These are phyloP conservation scores for Ormosia semicastrata DNA, from an alignment of 306 rosid genomes.

Conservation along the genomic window DNA sequence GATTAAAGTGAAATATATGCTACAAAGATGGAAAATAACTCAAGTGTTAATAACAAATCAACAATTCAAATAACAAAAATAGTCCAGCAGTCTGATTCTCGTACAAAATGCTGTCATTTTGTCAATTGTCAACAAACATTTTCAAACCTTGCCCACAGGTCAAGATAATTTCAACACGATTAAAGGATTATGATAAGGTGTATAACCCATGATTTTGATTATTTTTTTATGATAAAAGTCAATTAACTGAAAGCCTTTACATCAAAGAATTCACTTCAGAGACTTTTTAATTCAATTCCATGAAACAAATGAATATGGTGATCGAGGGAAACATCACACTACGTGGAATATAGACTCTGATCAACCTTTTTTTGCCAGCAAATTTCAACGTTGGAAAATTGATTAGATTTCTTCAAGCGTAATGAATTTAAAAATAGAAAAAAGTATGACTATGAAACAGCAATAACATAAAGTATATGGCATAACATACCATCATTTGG, in stretches of 20 bases:
- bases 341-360: neutral
- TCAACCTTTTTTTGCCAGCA: neutral
- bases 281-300: neutral
- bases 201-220: neutral
- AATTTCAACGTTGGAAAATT: slow-evolving; percentile 9
- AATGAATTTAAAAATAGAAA: slow-evolving; percentile 1
- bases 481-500: slow-evolving; percentile 59
- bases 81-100: slow-evolving; percentile 19
- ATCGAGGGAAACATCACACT: neutral
- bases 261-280: neutral
- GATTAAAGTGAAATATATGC: slow-evolving; percentile 10
- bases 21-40: neutral
- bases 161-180: neutral
- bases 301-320: neutral
- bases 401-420: slow-evolving; percentile 9
- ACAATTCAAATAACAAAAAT: neutral
- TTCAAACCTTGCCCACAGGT: neutral
- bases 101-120: neutral
- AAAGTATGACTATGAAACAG: slow-evolving; percentile 18
- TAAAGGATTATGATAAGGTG: no score
- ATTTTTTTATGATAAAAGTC: neutral
- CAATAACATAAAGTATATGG: slow-evolving; percentile 2
- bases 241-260: neutral
- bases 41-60: neutral
- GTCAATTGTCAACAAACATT: slow-evolving; percentile 3